Conservation (phyloP, 2,329 filamentous ascomycete species). For the Penicillium sp. region DNA sequence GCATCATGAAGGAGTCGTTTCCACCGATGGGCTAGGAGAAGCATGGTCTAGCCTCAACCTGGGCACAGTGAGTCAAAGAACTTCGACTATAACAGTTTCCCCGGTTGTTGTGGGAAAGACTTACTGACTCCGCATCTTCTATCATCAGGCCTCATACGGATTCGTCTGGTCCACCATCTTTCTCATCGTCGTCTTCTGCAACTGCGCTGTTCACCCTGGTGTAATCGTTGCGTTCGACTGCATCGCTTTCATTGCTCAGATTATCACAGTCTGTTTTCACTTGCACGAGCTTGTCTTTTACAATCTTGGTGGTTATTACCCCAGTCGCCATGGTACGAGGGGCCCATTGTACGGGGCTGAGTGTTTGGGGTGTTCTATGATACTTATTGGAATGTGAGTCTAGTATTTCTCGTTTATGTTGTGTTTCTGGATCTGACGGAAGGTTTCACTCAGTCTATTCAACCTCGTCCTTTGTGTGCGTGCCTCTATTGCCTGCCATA, state of each 20-base stretch:
- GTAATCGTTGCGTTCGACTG: slow-evolving; percentile 12
- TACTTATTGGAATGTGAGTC: slow-evolving; percentile 14
- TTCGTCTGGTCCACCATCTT: slow-evolving; percentile 16
- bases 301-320: slow-evolving; percentile 9
- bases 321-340: not conserved
- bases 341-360: slow-evolving; percentile 9
- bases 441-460: slow-evolving; percentile 1
- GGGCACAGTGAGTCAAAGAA: slow-evolving; percentile 3
- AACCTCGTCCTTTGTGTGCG: slow-evolving; percentile 11
- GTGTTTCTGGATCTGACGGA: not conserved
- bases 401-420: not conserved
- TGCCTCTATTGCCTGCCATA: slow-evolving; percentile 9
- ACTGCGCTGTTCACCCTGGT: slow-evolving; percentile 12
- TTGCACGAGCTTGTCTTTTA: slow-evolving; percentile 9
- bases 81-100: too few species aligned
- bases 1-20: slow-evolving; percentile 8
- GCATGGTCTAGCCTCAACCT: slow-evolving; percentile 8
- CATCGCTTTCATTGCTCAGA: slow-evolving; percentile 8
- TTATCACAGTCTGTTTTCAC: slow-evolving; percentile 9
- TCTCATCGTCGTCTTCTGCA: slow-evolving; percentile 17
- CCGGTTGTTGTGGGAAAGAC: not conserved
- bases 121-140: not conserved
- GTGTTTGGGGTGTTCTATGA: slow-evolving; percentile 11
- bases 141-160: slow-evolving; percentile 7
- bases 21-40: slow-evolving; percentile 11